Conservation (phyloP, 1,284 basidiomycete genomes). For the Irpex sp. region DNA sequence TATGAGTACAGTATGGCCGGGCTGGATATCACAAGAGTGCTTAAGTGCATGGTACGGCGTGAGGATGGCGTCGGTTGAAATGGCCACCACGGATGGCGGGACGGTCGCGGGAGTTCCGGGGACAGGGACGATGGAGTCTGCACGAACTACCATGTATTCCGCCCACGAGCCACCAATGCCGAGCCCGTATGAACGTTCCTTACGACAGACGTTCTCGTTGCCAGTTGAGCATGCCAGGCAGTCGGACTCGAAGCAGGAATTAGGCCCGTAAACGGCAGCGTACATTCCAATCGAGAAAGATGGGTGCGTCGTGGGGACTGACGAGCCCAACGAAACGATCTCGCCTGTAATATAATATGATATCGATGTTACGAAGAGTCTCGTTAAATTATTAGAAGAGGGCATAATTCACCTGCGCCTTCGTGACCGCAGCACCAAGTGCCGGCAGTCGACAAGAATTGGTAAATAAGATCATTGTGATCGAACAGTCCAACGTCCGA, state of each 20-base stretch:
- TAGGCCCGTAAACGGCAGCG: slow-evolving; percentile 17
- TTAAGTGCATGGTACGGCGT: slow-evolving; percentile 22
- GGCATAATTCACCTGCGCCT: slow-evolving; percentile 14
- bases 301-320: slow-evolving; percentile 9
- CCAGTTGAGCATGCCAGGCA: slow-evolving; percentile 17
- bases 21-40: slow-evolving; percentile 12
- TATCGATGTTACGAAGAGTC: not conserved
- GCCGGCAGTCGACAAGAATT: not conserved
- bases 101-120: slow-evolving; percentile 14
- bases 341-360: slow-evolving; percentile 3
- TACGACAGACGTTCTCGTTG: slow-evolving; percentile 16
- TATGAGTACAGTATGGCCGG: slow-evolving; percentile 19
- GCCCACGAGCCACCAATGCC: slow-evolving; percentile 21
- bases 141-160: slow-evolving; percentile 15
- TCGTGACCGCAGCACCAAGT: slow-evolving; percentile 18
- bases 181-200: slow-evolving; percentile 8
- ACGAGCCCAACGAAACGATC: slow-evolving; percentile 15
- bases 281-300: slow-evolving; percentile 17
- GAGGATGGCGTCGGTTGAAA: slow-evolving; percentile 22
- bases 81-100: slow-evolving; percentile 18
- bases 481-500: slow-evolving; percentile 17
- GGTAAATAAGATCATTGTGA: not conserved
- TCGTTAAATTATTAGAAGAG: not conserved
- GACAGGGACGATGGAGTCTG: slow-evolving; percentile 17
- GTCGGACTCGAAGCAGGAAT: slow-evolving; percentile 16